phyloP scores from a whole-genome alignment of 2,329 filamentous ascomycete genomes.

The Fusarium dlaminii region DNA sequence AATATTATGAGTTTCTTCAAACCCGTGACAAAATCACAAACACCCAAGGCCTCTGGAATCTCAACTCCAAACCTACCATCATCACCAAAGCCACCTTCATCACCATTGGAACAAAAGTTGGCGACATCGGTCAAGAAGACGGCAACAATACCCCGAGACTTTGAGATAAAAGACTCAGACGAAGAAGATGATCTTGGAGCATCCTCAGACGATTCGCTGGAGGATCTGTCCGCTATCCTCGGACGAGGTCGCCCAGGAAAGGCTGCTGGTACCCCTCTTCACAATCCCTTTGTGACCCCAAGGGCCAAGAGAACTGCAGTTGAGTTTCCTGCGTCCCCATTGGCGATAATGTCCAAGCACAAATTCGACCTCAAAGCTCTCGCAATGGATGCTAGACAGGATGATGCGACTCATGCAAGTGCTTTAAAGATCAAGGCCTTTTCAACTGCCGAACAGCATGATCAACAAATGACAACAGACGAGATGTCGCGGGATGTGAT shows the following conservation, averaged over 20 bases:
- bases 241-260: slow-evolving; percentile 38
- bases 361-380: slow-evolving; percentile 72
- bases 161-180: slow-evolving; percentile 75
- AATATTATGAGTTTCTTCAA: slow-evolving; percentile 54
- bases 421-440: slow-evolving; percentile 55
- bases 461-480: not conserved
- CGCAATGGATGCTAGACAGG: slow-evolving; percentile 65
- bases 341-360: slow-evolving; percentile 64
- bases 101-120: slow-evolving; percentile 37
- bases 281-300: slow-evolving; percentile 53
- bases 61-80: slow-evolving; percentile 22
- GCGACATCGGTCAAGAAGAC: slow-evolving; percentile 39
- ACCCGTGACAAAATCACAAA: slow-evolving; percentile 36
- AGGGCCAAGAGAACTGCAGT: slow-evolving; percentile 58
- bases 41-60: slow-evolving; percentile 7
- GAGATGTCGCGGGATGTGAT: slow-evolving; percentile 40
- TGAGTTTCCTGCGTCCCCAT: slow-evolving; percentile 56
- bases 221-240: slow-evolving; percentile 55
- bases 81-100: slow-evolving; percentile 38
- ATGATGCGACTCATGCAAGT: slow-evolving; percentile 68
- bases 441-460: slow-evolving; percentile 33
- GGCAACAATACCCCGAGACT: slow-evolving; percentile 55
- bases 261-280: slow-evolving; percentile 23
- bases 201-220: slow-evolving; percentile 66
- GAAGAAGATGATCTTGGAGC: slow-evolving; percentile 70